Evolutionary conservation across 768 basidiomycete species (phyloP).

Genomic region (Tubosaeta sp.): DNA sequence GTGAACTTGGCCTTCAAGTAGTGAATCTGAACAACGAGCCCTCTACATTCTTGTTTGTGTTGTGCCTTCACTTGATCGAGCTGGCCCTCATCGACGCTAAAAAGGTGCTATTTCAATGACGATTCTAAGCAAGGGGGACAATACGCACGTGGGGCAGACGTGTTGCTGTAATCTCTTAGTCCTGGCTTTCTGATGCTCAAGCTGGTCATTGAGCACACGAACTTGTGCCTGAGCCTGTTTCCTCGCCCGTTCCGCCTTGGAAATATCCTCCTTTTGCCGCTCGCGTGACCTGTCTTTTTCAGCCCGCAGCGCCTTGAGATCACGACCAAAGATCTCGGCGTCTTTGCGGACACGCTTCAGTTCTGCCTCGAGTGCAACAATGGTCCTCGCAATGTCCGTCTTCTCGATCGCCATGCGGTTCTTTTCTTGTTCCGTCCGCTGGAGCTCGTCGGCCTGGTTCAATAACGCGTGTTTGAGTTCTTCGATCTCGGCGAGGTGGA

Average conservation of each 20-base stretch:
- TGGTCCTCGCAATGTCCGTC: slow-evolving; percentile 58
- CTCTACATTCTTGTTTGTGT: slow-evolving; percentile 87
- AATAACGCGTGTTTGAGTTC: slow-evolving; percentile 68
- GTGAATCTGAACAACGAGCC: slow-evolving; percentile 82
- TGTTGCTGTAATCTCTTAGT: slow-evolving; percentile 44
- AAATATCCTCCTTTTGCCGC: slow-evolving; percentile 51
- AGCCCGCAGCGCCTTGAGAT: slow-evolving; percentile 59
- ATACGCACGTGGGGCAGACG: slow-evolving; percentile 55
- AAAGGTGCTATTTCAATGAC: not conserved
- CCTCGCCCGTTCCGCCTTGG: slow-evolving; percentile 55
- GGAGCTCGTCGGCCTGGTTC: slow-evolving; percentile 56
- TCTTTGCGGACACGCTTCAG: slow-evolving; percentile 70
- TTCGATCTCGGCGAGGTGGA: slow-evolving; percentile 67
- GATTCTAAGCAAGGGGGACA: not conserved
- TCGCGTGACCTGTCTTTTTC: slow-evolving; percentile 64
- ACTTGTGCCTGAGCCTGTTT: slow-evolving; percentile 69
- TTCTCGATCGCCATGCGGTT: slow-evolving; percentile 58
- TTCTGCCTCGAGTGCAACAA: slow-evolving; percentile 69
- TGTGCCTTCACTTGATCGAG: slow-evolving; percentile 52
- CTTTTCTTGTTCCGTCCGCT: slow-evolving; percentile 61
- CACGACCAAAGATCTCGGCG: slow-evolving; percentile 73
- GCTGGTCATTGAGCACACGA: slow-evolving; percentile 59
- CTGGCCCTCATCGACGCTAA: slow-evolving; percentile 48
- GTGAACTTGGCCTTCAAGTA: slow-evolving; percentile 92
- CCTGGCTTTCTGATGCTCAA: slow-evolving; percentile 48